phyloP scores from a whole-genome alignment of 1,284 basidiomycete genomes.

The Pascua sp. region DNA sequence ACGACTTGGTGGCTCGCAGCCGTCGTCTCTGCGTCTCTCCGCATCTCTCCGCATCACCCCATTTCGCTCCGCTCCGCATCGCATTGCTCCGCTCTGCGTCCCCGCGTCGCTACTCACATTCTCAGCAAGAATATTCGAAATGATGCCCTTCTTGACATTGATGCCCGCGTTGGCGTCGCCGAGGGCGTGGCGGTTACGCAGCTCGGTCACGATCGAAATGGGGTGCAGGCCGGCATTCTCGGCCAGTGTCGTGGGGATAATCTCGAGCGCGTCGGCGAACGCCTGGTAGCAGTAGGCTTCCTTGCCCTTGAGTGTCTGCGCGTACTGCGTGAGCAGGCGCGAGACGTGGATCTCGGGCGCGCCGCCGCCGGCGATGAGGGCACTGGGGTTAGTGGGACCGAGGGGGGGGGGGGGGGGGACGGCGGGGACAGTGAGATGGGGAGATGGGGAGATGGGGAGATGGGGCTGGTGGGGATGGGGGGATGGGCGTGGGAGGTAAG shows the following conservation, averaged over 20 bases:
- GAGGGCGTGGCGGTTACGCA: constrained; percentile 92
- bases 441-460: too few species aligned
- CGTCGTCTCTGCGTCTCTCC: too few species aligned
- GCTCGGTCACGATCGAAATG: constrained; percentile 95
- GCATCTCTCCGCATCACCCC: too few species aligned
- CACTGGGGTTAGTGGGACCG: constrained; percentile 62
- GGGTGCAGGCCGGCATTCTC: constrained; percentile 99
- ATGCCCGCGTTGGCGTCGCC: constrained; percentile 96
- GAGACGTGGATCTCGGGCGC: constrained; percentile 98
- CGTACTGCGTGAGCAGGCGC: constrained; percentile 83
- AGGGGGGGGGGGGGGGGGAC: too few species aligned
- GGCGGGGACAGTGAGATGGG: too few species aligned
- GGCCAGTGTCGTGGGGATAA: constrained; percentile 95
- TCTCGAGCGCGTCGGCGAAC: constrained; percentile 94
- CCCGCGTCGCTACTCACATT: constrained; percentile 67
- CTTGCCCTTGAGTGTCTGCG: constrained; percentile 94
- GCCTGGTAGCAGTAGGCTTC: constrained; percentile 99
- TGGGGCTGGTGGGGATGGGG: too few species aligned
- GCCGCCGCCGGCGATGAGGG: constrained; percentile 93
- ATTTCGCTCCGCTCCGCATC: too few species aligned
- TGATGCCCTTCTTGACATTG: constrained; percentile 94
- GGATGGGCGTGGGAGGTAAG: too few species aligned
- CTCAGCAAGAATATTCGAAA: constrained; percentile 86
- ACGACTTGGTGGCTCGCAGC: too few species aligned
- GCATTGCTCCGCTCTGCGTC: too few species aligned